These are phyloP conservation scores for Wickerhamomyces strasburgensis DNA, from an alignment of 805 yeast genomes.

Conservation along the genomic window DNA sequence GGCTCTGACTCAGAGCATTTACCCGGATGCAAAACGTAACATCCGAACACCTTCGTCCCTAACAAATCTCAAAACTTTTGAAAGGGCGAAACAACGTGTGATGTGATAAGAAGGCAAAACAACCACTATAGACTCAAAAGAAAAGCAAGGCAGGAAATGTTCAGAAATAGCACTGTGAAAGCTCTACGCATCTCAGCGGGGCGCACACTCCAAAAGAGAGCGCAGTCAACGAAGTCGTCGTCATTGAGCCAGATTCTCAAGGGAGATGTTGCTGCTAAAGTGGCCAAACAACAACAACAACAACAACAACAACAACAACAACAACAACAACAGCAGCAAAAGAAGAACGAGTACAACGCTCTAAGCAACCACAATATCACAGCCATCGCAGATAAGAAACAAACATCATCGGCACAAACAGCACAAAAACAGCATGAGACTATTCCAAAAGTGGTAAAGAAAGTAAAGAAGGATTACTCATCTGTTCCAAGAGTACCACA, in stretches of 20 bases:
- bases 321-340: background rate
- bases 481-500: slow-evolving; percentile 21
- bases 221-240: slow-evolving; percentile 1
- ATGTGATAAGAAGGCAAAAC: too few relatives aligned
- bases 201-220: background rate
- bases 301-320: too few relatives aligned
- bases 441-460: background rate
- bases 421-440: background rate
- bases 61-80: too few relatives aligned
- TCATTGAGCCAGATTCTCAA: slow-evolving; percentile 7
- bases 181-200: too few relatives aligned
- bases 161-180: background rate
- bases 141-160: too few relatives aligned
- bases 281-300: slow-evolving; percentile 10
- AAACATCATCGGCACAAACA: background rate
- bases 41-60: too few relatives aligned
- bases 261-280: slow-evolving; percentile 18
- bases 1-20: too few relatives aligned
- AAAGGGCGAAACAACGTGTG: too few relatives aligned
- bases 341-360: slow-evolving; percentile 21
- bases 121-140: too few relatives aligned
- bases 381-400: slow-evolving; percentile 3
- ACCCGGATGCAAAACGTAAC: too few relatives aligned
- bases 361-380: slow-evolving; percentile 22
- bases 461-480: slow-evolving; percentile 18